Evolutionary conservation across 371 early-diverging fungal genomes (phyloP), one percentile per base, ranked within the genome.

Genomic region (Polyrhizophydium stewartii): DNA sequence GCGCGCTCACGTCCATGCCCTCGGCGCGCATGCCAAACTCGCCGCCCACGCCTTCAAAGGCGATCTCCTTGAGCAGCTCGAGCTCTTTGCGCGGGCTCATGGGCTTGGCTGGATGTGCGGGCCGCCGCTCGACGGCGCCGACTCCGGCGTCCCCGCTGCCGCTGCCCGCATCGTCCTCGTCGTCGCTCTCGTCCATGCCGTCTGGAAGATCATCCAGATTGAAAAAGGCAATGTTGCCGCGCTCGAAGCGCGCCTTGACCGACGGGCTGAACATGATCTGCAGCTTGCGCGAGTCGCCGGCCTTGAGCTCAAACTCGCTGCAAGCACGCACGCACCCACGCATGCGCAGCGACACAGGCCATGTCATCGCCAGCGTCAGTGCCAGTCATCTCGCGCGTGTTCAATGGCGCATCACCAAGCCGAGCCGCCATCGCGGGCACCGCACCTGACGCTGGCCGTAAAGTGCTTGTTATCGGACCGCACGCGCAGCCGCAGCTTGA

Each of bases 11-110:
- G 21, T 64, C 63, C 28, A 17, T 47, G 9, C 57, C 56, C 12
- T 22, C 40, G 22, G 56, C 51, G 7, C 45, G 53, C 25, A 70
- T 65, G 16, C 60, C 62, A 64, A 74, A 77, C 25, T 63, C 69
- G 55, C 73, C 78, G 19, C 69, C 75, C 7, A 57, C 46, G 12
- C 73, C 71, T 22, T 70, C 66, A 5, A 77, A 49, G 28, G 63
- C 66, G 21, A 74, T 59, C 24, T 38, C 45, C 13, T 60, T 69
- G 13, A 77, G 58, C 3, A 69, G 58, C 13, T 64, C 56, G n/a
- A 59, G 50, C 41, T 70, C 70, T 16, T 49, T 50, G 37, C 72
- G 68, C 37, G n/a, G 1, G 45, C 62, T 37, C 56, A 33, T n/a
- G 60, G 67, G 32, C 62, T 61, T 22, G 65, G 61, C 0, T 47